Evolutionary conservation across 768 basidiomycete species (phyloP), one percentile per base, ranked within the genome.

Genomic region (Gymnopilus dilepis): DNA sequence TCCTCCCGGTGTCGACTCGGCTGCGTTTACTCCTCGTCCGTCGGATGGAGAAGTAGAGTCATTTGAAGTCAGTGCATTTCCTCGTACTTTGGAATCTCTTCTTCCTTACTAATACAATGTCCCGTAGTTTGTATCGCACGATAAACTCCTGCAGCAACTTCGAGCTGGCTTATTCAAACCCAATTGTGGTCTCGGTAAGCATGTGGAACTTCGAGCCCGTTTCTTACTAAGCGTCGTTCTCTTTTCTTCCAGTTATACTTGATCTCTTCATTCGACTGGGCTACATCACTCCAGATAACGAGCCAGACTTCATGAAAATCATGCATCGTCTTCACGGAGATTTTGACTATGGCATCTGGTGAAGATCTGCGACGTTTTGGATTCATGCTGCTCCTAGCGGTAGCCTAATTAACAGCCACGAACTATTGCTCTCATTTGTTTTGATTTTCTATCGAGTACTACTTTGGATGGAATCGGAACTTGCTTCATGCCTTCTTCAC

Each of bases 31-130:
- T 48, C 94, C 93, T 6, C 80, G 81, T 54, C 94, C 95, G 0
- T 79, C 85, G 21, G 97, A 99, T 65, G 95, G 94, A 24, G 97
- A 99, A 71, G 97, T 97, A 2, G 95, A 97, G 71, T 89, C 84
- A 1, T 99, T 99, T 67, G 86, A 94, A 78, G 95, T 95, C 58
- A 47, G 65, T 34, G 2, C 21, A 41, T 11, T 51, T 52, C 4
- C 30, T 58, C 7, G 15, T n/a, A 9, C 12, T 43, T 60, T 41
- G 4, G 21, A 9, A 5, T 3, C 12, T 17, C 2, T 30, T 13
- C n/a, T 6, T 37, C 6, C 45, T 54, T 34, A 34, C 33, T 43
- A 26, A 40, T 43, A 1, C 26, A n/a, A 22, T 7, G 34, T 31
- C 5, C 45, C 54, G 5, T 56, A 96, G 93, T 79, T 97, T 22